Percentiles rank a stretch among this genome's conserved stretches.
These are phyloP conservation scores for Trichoderma sp. DNA, from an alignment of 2,329 filamentous ascomycete species.

Conservation along the genomic window DNA sequence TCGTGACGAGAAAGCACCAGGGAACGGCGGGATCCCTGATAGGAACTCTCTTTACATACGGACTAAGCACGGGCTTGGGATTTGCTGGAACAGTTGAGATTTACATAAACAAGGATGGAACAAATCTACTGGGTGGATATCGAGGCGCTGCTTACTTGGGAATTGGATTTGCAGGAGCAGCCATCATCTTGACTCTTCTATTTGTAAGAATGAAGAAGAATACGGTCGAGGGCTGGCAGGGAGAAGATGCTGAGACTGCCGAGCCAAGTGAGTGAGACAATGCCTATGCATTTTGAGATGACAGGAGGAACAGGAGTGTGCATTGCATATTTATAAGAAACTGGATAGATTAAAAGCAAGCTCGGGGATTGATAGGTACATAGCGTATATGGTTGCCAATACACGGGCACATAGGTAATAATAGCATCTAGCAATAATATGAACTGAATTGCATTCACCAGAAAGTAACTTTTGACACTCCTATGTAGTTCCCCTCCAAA, in stretches of 20 bases:
- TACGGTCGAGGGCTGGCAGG: neutral
- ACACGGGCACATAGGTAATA: neutral
- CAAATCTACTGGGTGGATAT: neutral
- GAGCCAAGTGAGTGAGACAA: neutral
- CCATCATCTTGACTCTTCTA: neutral
- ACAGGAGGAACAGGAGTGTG: neutral
- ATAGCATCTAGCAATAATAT: neutral
- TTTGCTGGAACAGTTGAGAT: neutral
- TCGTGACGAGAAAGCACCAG: neutral
- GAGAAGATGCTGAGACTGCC: neutral
- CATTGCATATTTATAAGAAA: neutral
- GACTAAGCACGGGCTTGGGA: neutral
- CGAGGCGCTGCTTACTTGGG: neutral
- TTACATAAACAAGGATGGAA: neutral
- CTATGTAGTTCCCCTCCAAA: neutral
- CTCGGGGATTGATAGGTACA: neutral
- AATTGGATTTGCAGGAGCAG: neutral
- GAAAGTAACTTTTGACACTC: neutral
- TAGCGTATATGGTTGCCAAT: neutral
- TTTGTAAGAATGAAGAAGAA: conserved; percentile 2
- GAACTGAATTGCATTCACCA: neutral
- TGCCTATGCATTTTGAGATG: neutral
- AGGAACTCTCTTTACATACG: neutral
- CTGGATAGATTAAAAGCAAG: neutral
- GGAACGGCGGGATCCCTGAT: neutral